phyloP scores from a whole-genome alignment of 148 eudicot genomes.

The Rhododendron molle region DNA sequence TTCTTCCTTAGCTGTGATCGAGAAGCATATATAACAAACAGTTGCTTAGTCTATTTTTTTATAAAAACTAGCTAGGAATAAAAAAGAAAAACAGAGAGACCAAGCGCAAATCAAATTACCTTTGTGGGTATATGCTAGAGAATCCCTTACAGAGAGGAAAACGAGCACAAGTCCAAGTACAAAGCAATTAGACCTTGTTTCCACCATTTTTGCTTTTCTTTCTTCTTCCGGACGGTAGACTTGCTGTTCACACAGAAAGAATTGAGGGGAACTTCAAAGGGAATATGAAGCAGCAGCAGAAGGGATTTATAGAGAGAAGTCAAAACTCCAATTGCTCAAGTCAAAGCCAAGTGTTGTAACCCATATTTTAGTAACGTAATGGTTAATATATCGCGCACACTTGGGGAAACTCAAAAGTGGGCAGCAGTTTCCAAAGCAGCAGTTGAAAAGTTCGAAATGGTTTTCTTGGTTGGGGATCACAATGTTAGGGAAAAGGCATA shows the following conservation, averaged over 20 bases:
- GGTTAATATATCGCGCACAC: no score
- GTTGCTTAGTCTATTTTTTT: neutral
- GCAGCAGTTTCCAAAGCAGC: no score
- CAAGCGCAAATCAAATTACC: slow-evolving; percentile 18
- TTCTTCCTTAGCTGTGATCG: slow-evolving; percentile 14
- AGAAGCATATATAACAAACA: neutral
- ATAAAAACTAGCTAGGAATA: neutral
- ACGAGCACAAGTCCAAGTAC: slow-evolving; percentile 28
- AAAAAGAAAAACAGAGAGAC: neutral
- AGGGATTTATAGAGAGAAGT: slow-evolving; percentile 31
- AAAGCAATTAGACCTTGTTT: slow-evolving; percentile 25
- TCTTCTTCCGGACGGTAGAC: neutral
- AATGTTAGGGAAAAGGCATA: no score
- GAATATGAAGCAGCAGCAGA: slow-evolving; percentile 2
- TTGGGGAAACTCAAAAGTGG: no score
- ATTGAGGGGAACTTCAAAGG: neutral
- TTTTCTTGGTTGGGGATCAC: no score
- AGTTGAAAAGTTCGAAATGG: no score
- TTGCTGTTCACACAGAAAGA: neutral
- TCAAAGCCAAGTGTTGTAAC: no score
- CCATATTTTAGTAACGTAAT: no score
- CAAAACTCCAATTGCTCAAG: slow-evolving; percentile 23
- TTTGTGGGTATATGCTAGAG: slow-evolving; percentile 17
- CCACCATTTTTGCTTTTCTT: slow-evolving; percentile 24
- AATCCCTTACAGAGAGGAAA: slow-evolving; percentile 30